Base-by-base conservation (phyloP, 2,329 filamentous ascomycete genomes). In the Trichoderma aggressivum region DNA sequence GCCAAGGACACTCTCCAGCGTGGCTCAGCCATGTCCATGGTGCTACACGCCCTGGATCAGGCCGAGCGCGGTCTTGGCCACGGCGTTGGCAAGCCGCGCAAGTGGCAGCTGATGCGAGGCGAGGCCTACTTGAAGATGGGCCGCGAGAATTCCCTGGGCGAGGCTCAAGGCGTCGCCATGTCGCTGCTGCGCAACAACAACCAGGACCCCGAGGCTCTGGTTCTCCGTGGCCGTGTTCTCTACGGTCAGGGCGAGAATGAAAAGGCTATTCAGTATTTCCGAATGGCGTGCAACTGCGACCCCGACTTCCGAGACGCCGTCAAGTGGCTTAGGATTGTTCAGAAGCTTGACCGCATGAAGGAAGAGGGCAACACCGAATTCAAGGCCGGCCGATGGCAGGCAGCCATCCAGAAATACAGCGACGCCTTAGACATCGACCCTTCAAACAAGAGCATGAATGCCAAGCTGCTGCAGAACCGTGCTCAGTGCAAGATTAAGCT, bases 171-270 rank as follows among this genome's bases (percentile, higher is more conserved):
- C 79, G 90, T 98, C 69, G 94, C 94, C 76, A 97, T 98, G 89
- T 89, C 88, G 3, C 83, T 99, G 76, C 86, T 99, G 73, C 90
- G 96, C 67, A 86, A 88, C 78, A 98, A 98, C 84, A 94, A 86
- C 80, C 92, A 95, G 79, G 96, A 99, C 78, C 94, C 96, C 2
- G 96, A 99, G 82, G 96, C 95, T 1, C 85, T 99, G 74, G 93
- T 98, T 7, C 88, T 99, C 65, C 90, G 95, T 61, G 96, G 95
- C 28, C 90, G 94, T 74, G 92, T 94, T 18, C 87, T 97, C 63
- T 98, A 98, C 77, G 91, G 90, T 5, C 93, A 96, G 79, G 96
- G 96, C 34, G 96, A 99, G 76, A 97, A 97, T 78, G 93, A 97
- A 3, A 97, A 98, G 86, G 95, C 96, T 2, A 88, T 97, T 56